phyloP scores from a whole-genome alignment of 2,329 filamentous ascomycete species.

The Aspergillus candidus region DNA sequence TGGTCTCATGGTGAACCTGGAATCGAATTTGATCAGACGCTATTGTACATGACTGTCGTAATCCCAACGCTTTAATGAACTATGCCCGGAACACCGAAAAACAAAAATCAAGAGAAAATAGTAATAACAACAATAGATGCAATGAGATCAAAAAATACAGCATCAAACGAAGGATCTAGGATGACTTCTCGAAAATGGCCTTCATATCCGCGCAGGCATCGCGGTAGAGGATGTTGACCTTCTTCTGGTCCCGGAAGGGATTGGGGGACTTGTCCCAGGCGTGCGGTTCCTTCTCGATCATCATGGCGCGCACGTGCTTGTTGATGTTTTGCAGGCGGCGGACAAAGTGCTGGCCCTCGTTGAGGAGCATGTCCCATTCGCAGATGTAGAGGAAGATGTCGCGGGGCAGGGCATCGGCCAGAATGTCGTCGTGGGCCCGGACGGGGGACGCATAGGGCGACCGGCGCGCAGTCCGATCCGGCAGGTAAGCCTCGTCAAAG shows the following conservation, averaged over 20 bases:
- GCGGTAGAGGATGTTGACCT: slow-evolving; percentile 38
- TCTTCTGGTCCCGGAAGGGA: slow-evolving; percentile 41
- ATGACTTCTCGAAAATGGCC: slow-evolving; percentile 31
- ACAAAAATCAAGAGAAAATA: too few relatives aligned
- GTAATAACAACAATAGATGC: background rate
- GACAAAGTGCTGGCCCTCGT: slow-evolving; percentile 48
- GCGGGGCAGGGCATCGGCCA: slow-evolving; percentile 50
- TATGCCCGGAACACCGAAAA: too few relatives aligned
- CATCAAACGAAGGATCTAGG: background rate
- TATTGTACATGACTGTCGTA: too few relatives aligned
- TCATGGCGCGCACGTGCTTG: slow-evolving; percentile 41
- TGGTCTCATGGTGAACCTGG: too few relatives aligned
- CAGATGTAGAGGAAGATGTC: slow-evolving; percentile 58
- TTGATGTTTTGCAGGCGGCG: slow-evolving; percentile 36
- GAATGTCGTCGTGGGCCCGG: slow-evolving; percentile 48
- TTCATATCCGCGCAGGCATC: slow-evolving; percentile 41
- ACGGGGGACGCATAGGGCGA: slow-evolving; percentile 57
- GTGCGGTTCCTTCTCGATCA: slow-evolving; percentile 43
- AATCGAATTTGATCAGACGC: too few relatives aligned
- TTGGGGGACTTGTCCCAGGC: slow-evolving; percentile 46
- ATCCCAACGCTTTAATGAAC: too few relatives aligned
- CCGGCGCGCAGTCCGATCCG: slow-evolving; percentile 43
- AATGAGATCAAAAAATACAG: slow-evolving; percentile 2
- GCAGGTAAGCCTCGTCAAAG: slow-evolving; percentile 45
- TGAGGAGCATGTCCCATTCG: slow-evolving; percentile 62